Evolutionary conservation across 495 filamentous ascomycete species (phyloP), one percentile per base, ranked within the genome.

Genomic region (Penicillium manginii): DNA sequence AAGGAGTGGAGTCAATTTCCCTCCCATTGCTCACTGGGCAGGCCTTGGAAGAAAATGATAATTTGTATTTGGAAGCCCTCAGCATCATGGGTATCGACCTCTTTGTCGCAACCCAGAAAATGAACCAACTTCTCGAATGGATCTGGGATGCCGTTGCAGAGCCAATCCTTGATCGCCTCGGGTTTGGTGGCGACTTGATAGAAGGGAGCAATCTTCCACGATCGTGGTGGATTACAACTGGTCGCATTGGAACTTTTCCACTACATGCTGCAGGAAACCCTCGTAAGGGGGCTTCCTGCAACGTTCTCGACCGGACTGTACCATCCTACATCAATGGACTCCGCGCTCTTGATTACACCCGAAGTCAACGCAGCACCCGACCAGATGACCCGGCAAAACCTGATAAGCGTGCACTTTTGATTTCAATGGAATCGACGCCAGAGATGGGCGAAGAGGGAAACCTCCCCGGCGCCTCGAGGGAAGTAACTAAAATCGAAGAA

Each of bases 281-380:
- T 42, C 46, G 46, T 8, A 51, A 35, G 9, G n/a, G 55, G 12
- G 12, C 47, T 2, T 5, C 8, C 5, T 42, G 12, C 50, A 50
- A 37, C 26, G 50, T 62, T 17, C 50, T 58, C 4, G 55, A 62
- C 22, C 23, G 56, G 23, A 57, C 50, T 14, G 45, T 55, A 19
- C 57, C 60, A 15, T 62, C 60, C 14, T 62, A 62, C 22, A 58
- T 52, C 35, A 62, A 54, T 19, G 50, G 55, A 8, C 54, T 62
- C 2, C 56, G 52, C 12, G 55, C 55, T 12, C 50, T 58, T 0
- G 55, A 48, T 45, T 54, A 51, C 31, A 55, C 43, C 17, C 53
- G 50, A 10, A 53, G 55, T 11, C 51, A 51, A 42, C 46, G 56
- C 15, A 45, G 26, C 2, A 11, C 42, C 6, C 31, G 55, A 46